Evolutionary conservation across 2,329 filamentous ascomycete genomes (phyloP), one percentile per base, ranked within the genome.

Genomic region (Dactylonectria estremocensis): DNA sequence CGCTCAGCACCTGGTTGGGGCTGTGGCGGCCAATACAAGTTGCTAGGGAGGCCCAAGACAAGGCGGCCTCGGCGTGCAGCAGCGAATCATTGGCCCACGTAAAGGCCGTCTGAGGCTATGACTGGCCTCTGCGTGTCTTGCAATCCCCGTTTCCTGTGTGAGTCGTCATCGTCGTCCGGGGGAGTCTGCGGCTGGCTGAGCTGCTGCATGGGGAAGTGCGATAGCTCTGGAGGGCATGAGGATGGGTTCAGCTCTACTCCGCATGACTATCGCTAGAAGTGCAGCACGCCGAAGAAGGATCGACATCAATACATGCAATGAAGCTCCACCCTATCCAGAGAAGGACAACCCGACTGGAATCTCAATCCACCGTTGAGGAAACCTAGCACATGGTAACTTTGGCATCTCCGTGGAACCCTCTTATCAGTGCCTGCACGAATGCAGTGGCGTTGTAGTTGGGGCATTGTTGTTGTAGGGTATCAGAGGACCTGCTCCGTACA

Each of bases 81-180:
- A 52, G 64, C 72, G 68, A 76, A 77, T 76, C 69, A 76, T 48
- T 49, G 33, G 68, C 66, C 72, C 73, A 74, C 69, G 69, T 66
- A 73, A 77, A 72, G 73, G 67, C 45, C 46, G 54, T 20, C 54
- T 28, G 57, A 52, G 37, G 24, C 54, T 31, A 40, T 65, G 64
- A 65, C 57, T 71, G 73, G 72, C 61, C 64, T 65, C 58, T 55
- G 28, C 20, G 22, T 60, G 50, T 53, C 31, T 35, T n/a, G 24
- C 24, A 28, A 28, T 35, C n/a, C 48, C 24, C 28, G 24, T 16
- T 50, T 24, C n/a, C 24, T 50, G 28, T 2, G 50, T 65, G 62
- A 65, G 43, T 65, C 62, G 56, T 20, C 45, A 11, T 22, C 22
- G 20, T 18, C 11, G 33, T 18, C 31, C 10, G 11, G 56, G 56